phyloP scores from a whole-genome alignment of 345 rosid genomes.

The Anacardium occidentale region DNA sequence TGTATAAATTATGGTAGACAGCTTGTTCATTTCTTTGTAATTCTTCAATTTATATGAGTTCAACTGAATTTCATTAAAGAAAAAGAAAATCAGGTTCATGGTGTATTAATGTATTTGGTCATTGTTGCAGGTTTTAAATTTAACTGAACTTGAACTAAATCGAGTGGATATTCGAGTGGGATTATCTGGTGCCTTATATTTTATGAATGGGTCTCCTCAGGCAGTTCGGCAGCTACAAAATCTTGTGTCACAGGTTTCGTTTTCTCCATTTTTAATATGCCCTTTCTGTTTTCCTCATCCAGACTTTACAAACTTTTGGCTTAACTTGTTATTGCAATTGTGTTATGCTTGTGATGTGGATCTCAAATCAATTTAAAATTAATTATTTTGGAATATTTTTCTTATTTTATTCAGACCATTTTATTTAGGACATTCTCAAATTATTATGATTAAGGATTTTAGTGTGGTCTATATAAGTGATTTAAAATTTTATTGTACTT shows the following conservation, averaged over 20 bases:
- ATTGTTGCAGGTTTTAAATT: conserved; percentile 71
- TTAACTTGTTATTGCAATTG: neutral
- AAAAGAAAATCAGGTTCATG: too few species aligned
- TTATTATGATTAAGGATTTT: too few species aligned
- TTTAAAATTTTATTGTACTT: too few species aligned
- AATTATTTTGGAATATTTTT: too few species aligned
- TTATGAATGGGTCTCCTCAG: conserved; percentile 98
- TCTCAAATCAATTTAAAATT: too few species aligned
- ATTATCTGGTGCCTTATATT: conserved; percentile 83
- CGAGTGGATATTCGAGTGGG: conserved; percentile 97
- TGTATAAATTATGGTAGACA: too few species aligned
- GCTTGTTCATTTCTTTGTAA: too few species aligned
- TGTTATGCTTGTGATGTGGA: neutral
- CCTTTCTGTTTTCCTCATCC: conserved; percentile 4
- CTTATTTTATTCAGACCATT: too few species aligned
- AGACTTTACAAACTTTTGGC: neutral
- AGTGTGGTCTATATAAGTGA: too few species aligned
- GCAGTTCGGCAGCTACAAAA: conserved; percentile 89
- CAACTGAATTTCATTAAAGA: too few species aligned
- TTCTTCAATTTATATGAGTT: too few species aligned
- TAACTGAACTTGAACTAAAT: conserved; percentile 89
- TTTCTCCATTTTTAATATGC: conserved; percentile 12
- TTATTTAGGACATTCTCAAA: too few species aligned
- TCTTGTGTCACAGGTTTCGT: conserved; percentile 92
- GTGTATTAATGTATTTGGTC: conserved; percentile 15